phyloP scores from a whole-genome alignment of 2,329 filamentous ascomycete species.

The Botrytis paeoniae region DNA sequence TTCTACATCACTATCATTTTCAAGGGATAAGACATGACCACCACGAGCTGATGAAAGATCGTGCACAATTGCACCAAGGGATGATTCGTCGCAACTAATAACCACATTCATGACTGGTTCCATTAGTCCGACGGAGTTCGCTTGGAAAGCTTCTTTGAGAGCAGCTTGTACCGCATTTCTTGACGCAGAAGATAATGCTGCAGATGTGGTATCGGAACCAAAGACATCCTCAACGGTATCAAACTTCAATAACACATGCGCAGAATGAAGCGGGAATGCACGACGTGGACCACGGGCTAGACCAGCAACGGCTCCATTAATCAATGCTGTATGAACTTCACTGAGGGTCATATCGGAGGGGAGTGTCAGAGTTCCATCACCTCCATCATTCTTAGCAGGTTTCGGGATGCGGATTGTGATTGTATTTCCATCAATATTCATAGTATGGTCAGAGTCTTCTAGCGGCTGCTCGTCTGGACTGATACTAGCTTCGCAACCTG shows the following conservation, averaged over 20 bases:
- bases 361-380: conserved; percentile 44
- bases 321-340: conserved; percentile 53
- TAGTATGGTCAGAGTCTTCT: conserved; percentile 42
- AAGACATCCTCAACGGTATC: conserved; percentile 64
- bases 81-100: conserved; percentile 80
- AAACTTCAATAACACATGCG: conserved; percentile 66
- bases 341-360: conserved; percentile 51
- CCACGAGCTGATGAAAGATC: conserved; percentile 73
- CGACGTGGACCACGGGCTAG: conserved; percentile 81
- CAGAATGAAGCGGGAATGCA: conserved; percentile 75
- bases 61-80: conserved; percentile 78
- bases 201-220: conserved; percentile 62
- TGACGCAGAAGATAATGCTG: conserved; percentile 64
- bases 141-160: conserved; percentile 59
- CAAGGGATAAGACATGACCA: conserved; percentile 70
- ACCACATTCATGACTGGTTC: conserved; percentile 92
- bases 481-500: conserved; percentile 67
- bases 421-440: conserved; percentile 68
- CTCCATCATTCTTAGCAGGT: conserved; percentile 36
- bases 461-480: conserved; percentile 53
- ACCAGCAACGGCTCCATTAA: conserved; percentile 79
- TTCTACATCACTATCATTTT: conserved; percentile 38
- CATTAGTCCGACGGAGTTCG: conserved; percentile 63
- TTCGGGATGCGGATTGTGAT: conserved; percentile 50
- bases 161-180: conserved; percentile 66